Base-by-base conservation (phyloP, 768 basidiomycete genomes). In the Russula emetica region DNA sequence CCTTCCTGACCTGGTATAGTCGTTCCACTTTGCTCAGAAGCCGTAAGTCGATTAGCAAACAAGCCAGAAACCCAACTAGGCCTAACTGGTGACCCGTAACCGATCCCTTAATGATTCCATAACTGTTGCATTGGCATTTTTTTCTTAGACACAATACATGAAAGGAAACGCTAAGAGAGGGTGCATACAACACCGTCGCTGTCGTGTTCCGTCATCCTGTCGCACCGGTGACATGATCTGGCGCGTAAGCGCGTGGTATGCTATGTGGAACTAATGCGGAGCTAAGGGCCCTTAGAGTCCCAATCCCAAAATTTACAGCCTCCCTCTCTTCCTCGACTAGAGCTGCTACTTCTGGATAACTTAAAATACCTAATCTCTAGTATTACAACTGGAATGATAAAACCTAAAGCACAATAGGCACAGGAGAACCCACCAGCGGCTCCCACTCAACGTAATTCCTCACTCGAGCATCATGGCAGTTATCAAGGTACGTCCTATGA, bases 361-460 rank as follows among this genome's bases (percentile, higher is more conserved):
- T 36, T n/a, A 38, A 28, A 38, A 38, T 16, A 11, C 22, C 53
- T 40, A 38, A 22, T 28, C 2, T 40, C 16, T 30, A 34, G 51
- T 42, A 16, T 32, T 38, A 26, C 24, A 38, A 42, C 38, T 20
- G 32, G 30, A 54, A 44, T 51, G 47, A 32, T 36, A 49, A 28
- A 36, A 51, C 26, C 32, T 22, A 63, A 45, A 26, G 24, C 56
- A 44, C 62, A 30, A 32, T 30, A 42, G 45, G n/a, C 40, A n/a
- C 28, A 40, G 53, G 45, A 20, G n/a, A 32, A 24, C 50, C 45
- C 30, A 42, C 38, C 36, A 47, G 10, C 28, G 24, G 63, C 36
- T 42, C n/a, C 53, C 38, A 22, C 26, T 16, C 51, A 55, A 64
- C 38, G 53, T 59, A 64, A 64, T 60, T 7, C 20, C 30, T 63